Evolutionary conservation across 129 eudicot species (phyloP).

Genomic region (Erigeron canadensis): DNA sequence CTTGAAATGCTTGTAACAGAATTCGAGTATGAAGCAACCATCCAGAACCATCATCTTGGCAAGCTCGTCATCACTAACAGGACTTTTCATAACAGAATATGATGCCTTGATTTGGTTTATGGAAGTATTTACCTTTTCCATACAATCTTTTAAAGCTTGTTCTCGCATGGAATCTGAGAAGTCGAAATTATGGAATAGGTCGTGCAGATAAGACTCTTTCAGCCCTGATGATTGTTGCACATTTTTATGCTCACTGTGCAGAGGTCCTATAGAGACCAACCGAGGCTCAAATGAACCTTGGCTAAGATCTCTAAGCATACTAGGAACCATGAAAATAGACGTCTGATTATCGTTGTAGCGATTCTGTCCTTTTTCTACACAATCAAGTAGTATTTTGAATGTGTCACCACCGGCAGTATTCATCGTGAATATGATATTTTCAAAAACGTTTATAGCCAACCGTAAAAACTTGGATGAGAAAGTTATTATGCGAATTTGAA

Average conservation of each 20-base stretch:
- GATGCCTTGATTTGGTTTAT: neutral
- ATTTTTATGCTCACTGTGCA: constrained; percentile 4
- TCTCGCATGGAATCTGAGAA: neutral
- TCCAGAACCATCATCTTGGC: neutral
- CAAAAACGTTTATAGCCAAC: no score
- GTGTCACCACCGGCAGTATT: neutral
- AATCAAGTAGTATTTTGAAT: neutral
- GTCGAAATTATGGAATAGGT: neutral
- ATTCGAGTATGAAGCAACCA: neutral
- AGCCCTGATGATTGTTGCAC: constrained; percentile 7
- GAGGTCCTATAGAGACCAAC: constrained; percentile 30
- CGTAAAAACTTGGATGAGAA: no score
- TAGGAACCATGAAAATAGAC: constrained; percentile 19
- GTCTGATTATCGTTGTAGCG: neutral
- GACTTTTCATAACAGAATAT: neutral
- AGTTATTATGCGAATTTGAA: no score
- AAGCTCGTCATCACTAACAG: neutral
- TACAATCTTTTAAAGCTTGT: neutral
- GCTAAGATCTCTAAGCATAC: constrained; percentile 10
- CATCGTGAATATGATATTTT: no score
- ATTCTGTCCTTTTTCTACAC: neutral
- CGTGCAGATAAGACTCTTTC: constrained; percentile 13
- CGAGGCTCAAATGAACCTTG: constrained; percentile 17
- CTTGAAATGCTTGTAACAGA: neutral
- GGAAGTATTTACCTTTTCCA: neutral